A percentile compares a stretch with the other conserved stretches of the same genome.
These are phyloP conservation scores for Neodidymelliopsis sp. DNA, from an alignment of 2,329 filamentous ascomycete genomes.

Conservation along the genomic window DNA sequence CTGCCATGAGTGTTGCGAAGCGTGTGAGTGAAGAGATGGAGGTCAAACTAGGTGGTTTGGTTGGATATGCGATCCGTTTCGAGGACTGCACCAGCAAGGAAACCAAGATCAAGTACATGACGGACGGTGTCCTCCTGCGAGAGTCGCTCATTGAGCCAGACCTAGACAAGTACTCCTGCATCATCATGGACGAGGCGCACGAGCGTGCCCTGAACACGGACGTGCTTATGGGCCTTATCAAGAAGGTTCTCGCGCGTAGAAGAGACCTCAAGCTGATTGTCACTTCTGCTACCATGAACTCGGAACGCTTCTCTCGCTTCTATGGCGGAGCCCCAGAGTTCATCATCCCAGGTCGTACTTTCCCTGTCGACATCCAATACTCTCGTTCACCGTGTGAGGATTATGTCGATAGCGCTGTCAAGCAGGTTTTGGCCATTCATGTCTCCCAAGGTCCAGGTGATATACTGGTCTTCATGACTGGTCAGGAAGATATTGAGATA, in stretches of 20 bases:
- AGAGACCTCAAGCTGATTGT: slow-evolving; percentile 96
- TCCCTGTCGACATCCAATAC: slow-evolving; percentile 96
- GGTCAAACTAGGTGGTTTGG: slow-evolving; percentile 82
- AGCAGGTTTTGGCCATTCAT: slow-evolving; percentile 94
- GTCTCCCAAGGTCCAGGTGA: slow-evolving; percentile 93
- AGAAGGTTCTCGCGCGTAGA: slow-evolving; percentile 90
- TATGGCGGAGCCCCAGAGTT: slow-evolving; percentile 97
- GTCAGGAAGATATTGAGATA: slow-evolving; percentile 96
- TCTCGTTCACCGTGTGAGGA: slow-evolving; percentile 95
- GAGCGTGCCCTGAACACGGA: slow-evolving; percentile 96
- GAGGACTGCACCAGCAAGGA: slow-evolving; percentile 97
- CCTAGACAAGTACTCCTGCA: slow-evolving; percentile 93
- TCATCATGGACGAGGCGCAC: slow-evolving; percentile 99
- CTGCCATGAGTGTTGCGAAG: slow-evolving; percentile 98
- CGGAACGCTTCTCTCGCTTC: slow-evolving; percentile 93
- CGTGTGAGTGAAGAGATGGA: slow-evolving; percentile 99
- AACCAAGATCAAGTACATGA: slow-evolving; percentile 99
- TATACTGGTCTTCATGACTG: slow-evolving; percentile 99
- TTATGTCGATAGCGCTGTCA: slow-evolving; percentile 96
- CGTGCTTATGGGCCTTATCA: slow-evolving; percentile 95
- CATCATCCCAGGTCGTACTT: slow-evolving; percentile 92
- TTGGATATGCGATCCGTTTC: slow-evolving; percentile 97
- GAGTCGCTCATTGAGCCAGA: slow-evolving; percentile 93
- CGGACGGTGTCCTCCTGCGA: slow-evolving; percentile 90
- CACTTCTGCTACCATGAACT: slow-evolving; percentile 98